phyloP scores from a whole-genome alignment of 2,329 filamentous ascomycete species.

The Pseudogymnoascus sp. region DNA sequence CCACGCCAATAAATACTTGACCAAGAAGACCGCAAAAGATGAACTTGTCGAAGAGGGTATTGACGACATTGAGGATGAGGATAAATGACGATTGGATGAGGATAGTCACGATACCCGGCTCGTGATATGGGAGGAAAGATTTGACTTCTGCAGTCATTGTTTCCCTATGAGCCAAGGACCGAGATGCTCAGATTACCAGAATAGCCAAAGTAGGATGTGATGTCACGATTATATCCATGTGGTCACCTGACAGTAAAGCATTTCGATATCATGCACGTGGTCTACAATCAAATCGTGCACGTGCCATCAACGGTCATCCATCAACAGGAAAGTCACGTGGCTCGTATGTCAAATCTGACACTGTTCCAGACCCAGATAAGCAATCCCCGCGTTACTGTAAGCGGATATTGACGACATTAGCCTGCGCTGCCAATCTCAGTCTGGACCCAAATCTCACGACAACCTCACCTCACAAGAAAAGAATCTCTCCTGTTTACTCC shows the following conservation, averaged over 20 bases:
- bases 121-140: constrained; percentile 42
- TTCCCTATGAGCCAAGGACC: not conserved
- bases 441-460: not conserved
- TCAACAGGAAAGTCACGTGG: not conserved
- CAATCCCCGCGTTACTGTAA: not conserved
- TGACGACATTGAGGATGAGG: constrained; percentile 50
- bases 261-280: not conserved
- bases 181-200: not conserved
- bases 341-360: not conserved
- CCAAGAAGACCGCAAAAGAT: constrained; percentile 63
- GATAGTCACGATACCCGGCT: constrained; percentile 50
- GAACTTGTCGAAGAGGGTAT: constrained; percentile 45
- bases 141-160: not conserved
- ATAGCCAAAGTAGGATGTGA: not conserved
- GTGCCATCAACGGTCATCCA: not conserved
- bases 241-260: not conserved
- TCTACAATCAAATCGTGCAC: not conserved
- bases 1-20: constrained; percentile 61
- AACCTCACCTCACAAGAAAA: not conserved
- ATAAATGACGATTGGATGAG: constrained; percentile 53
- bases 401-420: not conserved
- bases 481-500: not conserved
- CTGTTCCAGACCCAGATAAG: not conserved
- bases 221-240: not conserved
- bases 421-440: not conserved